Evolutionary conservation across 1,284 basidiomycete species (phyloP).

Genomic region (Sanghuangporus sanghuang): DNA sequence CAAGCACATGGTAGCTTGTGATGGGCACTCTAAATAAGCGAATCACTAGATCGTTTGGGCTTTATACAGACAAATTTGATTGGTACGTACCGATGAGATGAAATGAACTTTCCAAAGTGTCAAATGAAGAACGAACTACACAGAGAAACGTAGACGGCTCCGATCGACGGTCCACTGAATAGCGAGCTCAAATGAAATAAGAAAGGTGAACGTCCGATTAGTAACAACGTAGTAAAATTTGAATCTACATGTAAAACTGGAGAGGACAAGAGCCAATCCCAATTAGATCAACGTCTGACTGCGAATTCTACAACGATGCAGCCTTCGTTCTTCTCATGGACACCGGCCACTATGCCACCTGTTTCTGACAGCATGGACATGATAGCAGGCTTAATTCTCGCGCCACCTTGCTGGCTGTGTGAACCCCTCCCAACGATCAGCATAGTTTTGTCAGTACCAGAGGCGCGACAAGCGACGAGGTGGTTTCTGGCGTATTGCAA

Average conservation of each 20-base stretch:
- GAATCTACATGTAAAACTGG: not conserved
- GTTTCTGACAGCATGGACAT: constrained; percentile 6
- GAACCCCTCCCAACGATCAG: constrained; percentile 15
- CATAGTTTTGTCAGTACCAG: constrained; percentile 16
- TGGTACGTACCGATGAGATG: too few relatives aligned
- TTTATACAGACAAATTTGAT: too few relatives aligned
- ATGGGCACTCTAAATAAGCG: too few relatives aligned
- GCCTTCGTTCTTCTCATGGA: constrained; percentile 16
- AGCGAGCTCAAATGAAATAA: too few relatives aligned
- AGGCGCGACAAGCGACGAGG: constrained; percentile 4
- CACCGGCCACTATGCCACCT: constrained; percentile 4
- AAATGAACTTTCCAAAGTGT: too few relatives aligned
- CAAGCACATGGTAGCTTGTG: too few relatives aligned
- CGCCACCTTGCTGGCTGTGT: constrained; percentile 14
- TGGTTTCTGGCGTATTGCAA: constrained; percentile 8
- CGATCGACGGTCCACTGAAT: too few relatives aligned
- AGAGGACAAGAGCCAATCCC: not conserved
- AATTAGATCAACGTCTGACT: not conserved
- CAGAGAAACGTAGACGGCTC: too few relatives aligned
- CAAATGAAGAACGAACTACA: too few relatives aligned
- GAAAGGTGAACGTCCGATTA: not conserved
- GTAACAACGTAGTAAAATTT: not conserved
- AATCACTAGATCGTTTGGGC: too few relatives aligned
- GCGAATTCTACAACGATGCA: constrained; percentile 15
- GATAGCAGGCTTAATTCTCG: constrained; percentile 17